Evolutionary conservation across 2,329 filamentous ascomycete species (phyloP), one percentile per base, ranked within the genome.

Genomic region (Neophaeococcomyces aloes): DNA sequence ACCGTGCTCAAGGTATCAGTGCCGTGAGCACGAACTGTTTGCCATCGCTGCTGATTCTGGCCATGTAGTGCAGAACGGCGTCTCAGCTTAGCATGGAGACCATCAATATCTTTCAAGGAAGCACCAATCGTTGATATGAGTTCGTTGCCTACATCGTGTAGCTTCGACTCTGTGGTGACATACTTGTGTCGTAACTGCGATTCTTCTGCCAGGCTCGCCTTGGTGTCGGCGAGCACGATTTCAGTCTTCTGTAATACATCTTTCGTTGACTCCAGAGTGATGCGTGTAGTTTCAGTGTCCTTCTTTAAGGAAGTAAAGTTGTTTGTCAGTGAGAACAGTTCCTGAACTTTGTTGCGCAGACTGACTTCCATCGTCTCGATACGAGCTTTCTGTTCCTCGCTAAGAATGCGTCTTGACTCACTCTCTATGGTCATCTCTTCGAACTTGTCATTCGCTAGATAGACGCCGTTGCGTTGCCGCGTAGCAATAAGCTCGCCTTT

Each of bases 401-500:
- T 83, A 30, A 96, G 74, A 49, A 96, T 95, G 10, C 86, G 75
- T 41, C 88, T 76, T 2, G 89, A 94, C 63, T 98, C 91, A 63
- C 84, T 95, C 61, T 94, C 81, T 4, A 85, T 83, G 0, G 81
- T 89, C 65, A 98, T 83, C 55, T 94, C 85, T 59, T 96, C 89
- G 57, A 87, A 95, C 13, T 77, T 77, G 46, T 94, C 87, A 45
- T 86, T 83, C 0, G 89, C 83, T 27, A 98, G 72, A 59, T 96
- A 96, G 2, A 98, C 89, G 42, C 91, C 91, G 59, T 96, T 95
- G 29, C 91, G 81, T 60, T 94, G 86, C 18, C 91, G 74, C 4
- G 91, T 94, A 2, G 87, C 83, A 51, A 95, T 93, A 11, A 98
- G 71, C 59, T 98, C 91, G 53, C 83, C 85, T 69, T 94, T 95